Evolutionary conservation across 768 basidiomycete genomes (phyloP), one percentile per base, ranked within the genome.

Genomic region (Calocera viscosa): DNA sequence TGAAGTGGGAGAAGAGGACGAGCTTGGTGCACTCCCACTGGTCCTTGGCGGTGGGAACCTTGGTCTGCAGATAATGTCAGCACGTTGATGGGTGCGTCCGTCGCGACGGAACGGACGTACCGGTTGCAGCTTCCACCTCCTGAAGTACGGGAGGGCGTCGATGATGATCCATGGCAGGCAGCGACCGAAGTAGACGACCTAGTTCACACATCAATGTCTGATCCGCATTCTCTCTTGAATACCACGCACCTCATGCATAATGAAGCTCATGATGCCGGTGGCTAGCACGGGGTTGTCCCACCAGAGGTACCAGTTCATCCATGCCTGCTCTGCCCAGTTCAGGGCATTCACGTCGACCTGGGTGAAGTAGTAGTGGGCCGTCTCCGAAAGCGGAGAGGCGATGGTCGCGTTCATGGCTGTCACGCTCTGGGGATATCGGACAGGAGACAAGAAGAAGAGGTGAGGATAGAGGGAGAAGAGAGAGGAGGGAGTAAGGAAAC

Each of bases 131-230:
- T 98, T 98, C 90, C 90, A 98, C 77, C 84, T 82, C 60, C 84
- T 83, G 79, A 98, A 99, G 79, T 92, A 97, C 0, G 93, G 93
- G 35, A 94, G 91, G 1, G 86, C 80, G 77, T 99, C 96, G 75
- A 97, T 87, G 77, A 96, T 89, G 71, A 97, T 88, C 91, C 93
- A 96, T 0, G 94, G 96, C 19, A 98, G 76, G 70, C 88, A 87
- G 26, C 96, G 89, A 40, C 95, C 96, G 73, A 99, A 99, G 79
- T 99, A 99, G 10, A 97, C 91, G 73, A 93, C 77, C 94, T 96
- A 69, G 38, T 1, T 35, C 34, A 53, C 26, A n/a, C 63, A 32
- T 66, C 19, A 33, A 35, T n/a, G n/a, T n/a, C 12, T 30, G 14
- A 26, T 39, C 32, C 47, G 71, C 22, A 11, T 47, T 60, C 14